Conservation (phyloP, 108 stramenopile species). For the Skeletonema costatum region DNA sequence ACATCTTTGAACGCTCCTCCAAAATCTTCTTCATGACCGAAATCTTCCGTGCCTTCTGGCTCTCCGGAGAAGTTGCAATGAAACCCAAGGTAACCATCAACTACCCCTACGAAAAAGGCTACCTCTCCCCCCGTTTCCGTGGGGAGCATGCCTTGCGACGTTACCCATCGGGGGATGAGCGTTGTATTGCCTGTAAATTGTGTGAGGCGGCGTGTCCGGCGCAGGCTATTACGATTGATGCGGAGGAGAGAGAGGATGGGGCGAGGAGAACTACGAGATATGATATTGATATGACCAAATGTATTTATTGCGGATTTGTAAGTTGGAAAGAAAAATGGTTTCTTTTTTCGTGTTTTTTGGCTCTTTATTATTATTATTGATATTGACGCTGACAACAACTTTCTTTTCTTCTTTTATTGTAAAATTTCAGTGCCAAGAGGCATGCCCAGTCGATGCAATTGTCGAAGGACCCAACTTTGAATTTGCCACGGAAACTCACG, state of each 20-base stretch:
- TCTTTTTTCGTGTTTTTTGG: neutral
- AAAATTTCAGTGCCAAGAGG: constrained; percentile 86
- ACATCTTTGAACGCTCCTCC: constrained; percentile 84
- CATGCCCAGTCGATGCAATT: constrained; percentile 98
- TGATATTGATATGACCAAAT: constrained; percentile 99
- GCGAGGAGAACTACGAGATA: constrained; percentile 97
- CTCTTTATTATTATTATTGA: neutral
- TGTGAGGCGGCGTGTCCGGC: constrained; percentile 99
- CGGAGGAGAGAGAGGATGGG: constrained; percentile 93
- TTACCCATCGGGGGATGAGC: constrained; percentile 98
- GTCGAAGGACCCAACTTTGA: constrained; percentile 99
- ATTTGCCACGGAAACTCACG: constrained; percentile 98
- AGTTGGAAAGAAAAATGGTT: constrained; percentile 4
- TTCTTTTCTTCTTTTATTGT: neutral
- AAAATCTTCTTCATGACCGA: constrained; percentile 93
- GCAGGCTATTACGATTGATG: constrained; percentile 99
- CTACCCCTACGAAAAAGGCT: constrained; percentile 98
- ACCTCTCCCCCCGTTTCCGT: constrained; percentile 96
- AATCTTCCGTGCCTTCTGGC: constrained; percentile 82
- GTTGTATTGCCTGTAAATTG: constrained; percentile 99
- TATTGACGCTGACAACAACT: neutral
- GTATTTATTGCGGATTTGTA: constrained; percentile 98
- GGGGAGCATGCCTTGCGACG: constrained; percentile 98
- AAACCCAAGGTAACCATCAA: constrained; percentile 97
- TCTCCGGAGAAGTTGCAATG: constrained; percentile 76